Evolutionary conservation across 345 rosid species (phyloP), one percentile per base, ranked within the genome.

Genomic region (Eucalyptus tenuipes): DNA sequence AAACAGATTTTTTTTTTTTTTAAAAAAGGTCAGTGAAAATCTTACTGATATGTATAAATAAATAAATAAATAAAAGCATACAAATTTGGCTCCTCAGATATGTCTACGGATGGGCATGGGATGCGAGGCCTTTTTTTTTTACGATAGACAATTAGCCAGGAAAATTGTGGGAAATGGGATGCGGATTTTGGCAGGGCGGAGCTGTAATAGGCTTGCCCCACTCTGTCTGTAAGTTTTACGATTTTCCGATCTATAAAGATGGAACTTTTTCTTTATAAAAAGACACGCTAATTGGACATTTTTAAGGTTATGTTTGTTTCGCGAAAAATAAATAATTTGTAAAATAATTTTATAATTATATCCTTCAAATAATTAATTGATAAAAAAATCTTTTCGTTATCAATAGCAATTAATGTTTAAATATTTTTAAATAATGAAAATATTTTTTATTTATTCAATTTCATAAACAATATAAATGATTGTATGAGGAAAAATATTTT

Each of bases 271-370:
- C 18, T 29, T 64, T 64, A 64, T 64, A 64, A 31, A 64, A 61
- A 64, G 71, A 29, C 8, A 64, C 1, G 12, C 2, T 2, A 22
- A 55, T 17, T 50, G 27, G 3, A 55, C 12, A 53, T 20, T 55
- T 22, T 3, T 55, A 55, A 55, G 5, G 2, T 4, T 55, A 0
- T 1, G 0, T 55, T 8, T 55, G 1, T 55, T 55, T 55, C 1
- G 0, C 27, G 10, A 50, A 50, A 2, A 52, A 17, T 50, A 1
- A 50, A 50, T 20, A 50, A 52, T 8, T 20, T 18, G 57, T 52
- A 8, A 52, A 52, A 18, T 3, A 3, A 18, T 20, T 3, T 52
- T 3, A 2, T 52, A 52, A 52, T 24, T 55, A 55, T 55, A 55
- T 55, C 1, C 29, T 55, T 55, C 12, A 55, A 55, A 24, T 22